Evolutionary conservation across 257 asterid species (phyloP), one percentile per base, ranked within the genome.

Genomic region (Cruciata laevipes): DNA sequence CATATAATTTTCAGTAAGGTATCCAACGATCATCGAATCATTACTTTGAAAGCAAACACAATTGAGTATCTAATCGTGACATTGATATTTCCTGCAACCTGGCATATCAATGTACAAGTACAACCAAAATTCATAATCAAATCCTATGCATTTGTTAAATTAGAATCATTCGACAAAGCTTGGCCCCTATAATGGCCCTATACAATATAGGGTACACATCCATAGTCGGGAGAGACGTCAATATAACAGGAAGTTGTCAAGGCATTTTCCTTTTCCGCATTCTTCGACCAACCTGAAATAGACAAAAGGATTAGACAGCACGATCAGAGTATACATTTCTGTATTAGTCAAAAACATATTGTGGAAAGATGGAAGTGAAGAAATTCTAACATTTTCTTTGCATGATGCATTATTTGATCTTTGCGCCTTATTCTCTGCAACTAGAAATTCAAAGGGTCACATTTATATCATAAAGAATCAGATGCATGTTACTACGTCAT

Each of bases 381-480:
- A 57, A 59, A 68, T 57, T 66, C 87, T 87, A 81, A 89, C 93
- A 56, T 67, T 70, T 33, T 76, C 73, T 74, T 82, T 85, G 16
- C 90, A 85, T 60, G 47, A 69, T 60, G 79, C 83, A 61, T 64
- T 72, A 44, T 61, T 14, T 69, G 82, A 76, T 71, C 75, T 72
- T 44, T 44, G 25, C 67, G 78, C 76, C 76, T 74, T 86, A 66
- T 74, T 82, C 69, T 56, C 93, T 80, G 93, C 80, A 77, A 63
- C 71, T 55, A 75, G 10, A 71, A 78, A 47, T 65, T 53, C 40
- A 62, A 70, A 71, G 35, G 61, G 62, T 32, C 10, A 59, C 63
- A 47, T 20, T 56, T 32, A 56, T 31, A 60, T 27, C 30, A 31
- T 24, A 60, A 31, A 17, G 20, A 60, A 47, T 66, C 62, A 47